Evolutionary conservation across 2,329 filamentous ascomycete species (phyloP).

Genomic region (Whalleya microplaca): DNA sequence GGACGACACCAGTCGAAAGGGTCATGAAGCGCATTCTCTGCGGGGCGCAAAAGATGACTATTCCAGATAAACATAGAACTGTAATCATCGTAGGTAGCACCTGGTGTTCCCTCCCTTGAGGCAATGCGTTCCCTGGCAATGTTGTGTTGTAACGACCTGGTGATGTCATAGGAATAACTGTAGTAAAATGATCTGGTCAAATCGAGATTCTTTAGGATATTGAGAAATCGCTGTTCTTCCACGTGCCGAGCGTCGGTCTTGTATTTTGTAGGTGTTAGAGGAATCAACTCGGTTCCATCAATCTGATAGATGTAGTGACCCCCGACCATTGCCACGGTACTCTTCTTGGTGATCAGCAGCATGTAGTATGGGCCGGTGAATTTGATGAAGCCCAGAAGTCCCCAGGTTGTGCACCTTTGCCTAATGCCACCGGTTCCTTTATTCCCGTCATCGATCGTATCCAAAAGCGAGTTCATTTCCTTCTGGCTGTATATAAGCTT

Average conservation of each 20-base stretch:
- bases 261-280: conserved; percentile 76
- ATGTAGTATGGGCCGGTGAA: conserved; percentile 98
- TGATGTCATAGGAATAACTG: conserved; percentile 97
- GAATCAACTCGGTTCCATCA: conserved; percentile 89
- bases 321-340: conserved; percentile 92
- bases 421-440: conserved; percentile 87
- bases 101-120: conserved; percentile 65
- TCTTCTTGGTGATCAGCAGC: conserved; percentile 93
- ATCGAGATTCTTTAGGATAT: conserved; percentile 89
- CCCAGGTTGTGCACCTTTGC: conserved; percentile 89
- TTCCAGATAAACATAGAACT: conserved; percentile 99
- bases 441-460: conserved; percentile 94
- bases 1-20: conserved; percentile 96
- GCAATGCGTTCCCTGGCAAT: conserved; percentile 79
- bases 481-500: conserved; percentile 91
- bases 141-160: conserved; percentile 88
- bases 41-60: conserved; percentile 81
- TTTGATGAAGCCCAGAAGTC: conserved; percentile 89
- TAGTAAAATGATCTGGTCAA: conserved; percentile 94
- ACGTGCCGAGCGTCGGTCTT: conserved; percentile 79
- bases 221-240: conserved; percentile 87
- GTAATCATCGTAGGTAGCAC: conserved; percentile 65
- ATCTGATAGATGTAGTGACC: conserved; percentile 96
- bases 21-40: conserved; percentile 69
- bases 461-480: conserved; percentile 91